These are phyloP conservation scores for Thraustochytrium striatum DNA, from an alignment of 352 stramenopile species.

Conservation along the genomic window DNA sequence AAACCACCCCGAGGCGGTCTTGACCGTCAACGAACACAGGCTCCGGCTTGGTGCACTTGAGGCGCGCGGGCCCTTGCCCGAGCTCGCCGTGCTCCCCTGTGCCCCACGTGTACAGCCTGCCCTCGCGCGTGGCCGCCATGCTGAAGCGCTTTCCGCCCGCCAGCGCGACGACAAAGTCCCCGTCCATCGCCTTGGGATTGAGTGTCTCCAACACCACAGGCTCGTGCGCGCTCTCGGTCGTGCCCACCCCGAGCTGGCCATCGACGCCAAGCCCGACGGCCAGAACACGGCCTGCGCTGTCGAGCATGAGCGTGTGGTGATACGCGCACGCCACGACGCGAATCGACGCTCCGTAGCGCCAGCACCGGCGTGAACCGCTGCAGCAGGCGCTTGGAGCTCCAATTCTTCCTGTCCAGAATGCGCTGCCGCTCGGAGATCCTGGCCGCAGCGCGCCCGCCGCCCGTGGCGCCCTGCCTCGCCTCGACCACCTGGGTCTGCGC, in stretches of 20 bases:
- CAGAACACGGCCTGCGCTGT: background rate
- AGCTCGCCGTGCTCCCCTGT: conserved; percentile 20
- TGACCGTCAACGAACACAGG: background rate
- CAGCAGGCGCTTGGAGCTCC: conserved; percentile 11
- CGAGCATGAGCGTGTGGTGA: conserved; percentile 23
- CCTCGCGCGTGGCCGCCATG: background rate
- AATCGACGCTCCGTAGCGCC: background rate
- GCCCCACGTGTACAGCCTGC: conserved; percentile 7
- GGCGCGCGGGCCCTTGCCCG: background rate
- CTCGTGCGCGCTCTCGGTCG: background rate
- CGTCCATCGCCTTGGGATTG: background rate
- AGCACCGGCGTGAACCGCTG: conserved; percentile 16
- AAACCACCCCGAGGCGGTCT: background rate
- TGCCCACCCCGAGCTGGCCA: conserved; percentile 5
- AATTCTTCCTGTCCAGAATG: background rate
- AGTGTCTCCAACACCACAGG: background rate
- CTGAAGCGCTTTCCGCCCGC: conserved; percentile 28
- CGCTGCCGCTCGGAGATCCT: conserved; percentile 26
- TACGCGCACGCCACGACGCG: background rate
- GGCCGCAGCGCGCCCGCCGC: background rate
- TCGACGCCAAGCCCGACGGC: background rate
- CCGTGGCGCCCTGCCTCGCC: background rate
- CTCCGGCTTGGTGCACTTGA: background rate
- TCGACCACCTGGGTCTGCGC: conserved; percentile 36
- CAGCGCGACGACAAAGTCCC: background rate